These are phyloP conservation scores for Haplosporangium gracile DNA, from an alignment of 192 early-diverging fungal species.

Conservation along the genomic window DNA sequence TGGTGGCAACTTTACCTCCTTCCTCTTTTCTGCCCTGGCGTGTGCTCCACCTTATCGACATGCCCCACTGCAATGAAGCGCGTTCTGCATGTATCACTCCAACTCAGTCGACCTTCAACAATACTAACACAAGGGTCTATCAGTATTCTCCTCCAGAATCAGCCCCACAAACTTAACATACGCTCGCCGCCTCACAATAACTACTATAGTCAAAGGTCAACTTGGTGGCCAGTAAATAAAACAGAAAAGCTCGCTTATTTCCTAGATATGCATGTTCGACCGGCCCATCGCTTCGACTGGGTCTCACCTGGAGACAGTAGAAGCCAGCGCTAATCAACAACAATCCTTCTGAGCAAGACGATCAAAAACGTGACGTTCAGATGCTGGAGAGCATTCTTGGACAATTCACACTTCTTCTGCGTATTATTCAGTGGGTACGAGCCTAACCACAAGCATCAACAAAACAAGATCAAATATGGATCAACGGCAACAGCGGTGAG, in stretches of 20 bases:
- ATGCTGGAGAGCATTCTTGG: conserved; percentile 20
- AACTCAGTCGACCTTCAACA: neutral
- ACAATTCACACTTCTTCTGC: neutral
- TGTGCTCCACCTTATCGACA: neutral
- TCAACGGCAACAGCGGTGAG: conserved; percentile 3
- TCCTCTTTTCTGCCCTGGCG: neutral
- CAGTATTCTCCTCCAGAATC: no score
- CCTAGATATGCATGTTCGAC: conserved; percentile 33
- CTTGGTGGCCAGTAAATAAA: no score
- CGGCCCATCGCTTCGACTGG: conserved; percentile 22
- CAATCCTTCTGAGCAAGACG: conserved; percentile 23
- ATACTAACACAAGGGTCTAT: no score
- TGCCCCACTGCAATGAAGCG: neutral
- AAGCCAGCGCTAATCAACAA: neutral
- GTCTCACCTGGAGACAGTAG: conserved; percentile 4
- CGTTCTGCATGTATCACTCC: neutral
- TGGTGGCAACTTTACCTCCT: neutral
- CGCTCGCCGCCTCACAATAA: no score
- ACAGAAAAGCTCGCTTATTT: neutral
- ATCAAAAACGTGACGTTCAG: neutral
- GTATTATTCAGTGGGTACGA: neutral
- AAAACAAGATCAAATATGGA: neutral
- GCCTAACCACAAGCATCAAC: neutral
- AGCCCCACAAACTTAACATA: no score
- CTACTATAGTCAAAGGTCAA: no score